These are phyloP conservation scores for Microthyrium microscopicum DNA, from an alignment of 2,329 filamentous ascomycete genomes.

Conservation along the genomic window DNA sequence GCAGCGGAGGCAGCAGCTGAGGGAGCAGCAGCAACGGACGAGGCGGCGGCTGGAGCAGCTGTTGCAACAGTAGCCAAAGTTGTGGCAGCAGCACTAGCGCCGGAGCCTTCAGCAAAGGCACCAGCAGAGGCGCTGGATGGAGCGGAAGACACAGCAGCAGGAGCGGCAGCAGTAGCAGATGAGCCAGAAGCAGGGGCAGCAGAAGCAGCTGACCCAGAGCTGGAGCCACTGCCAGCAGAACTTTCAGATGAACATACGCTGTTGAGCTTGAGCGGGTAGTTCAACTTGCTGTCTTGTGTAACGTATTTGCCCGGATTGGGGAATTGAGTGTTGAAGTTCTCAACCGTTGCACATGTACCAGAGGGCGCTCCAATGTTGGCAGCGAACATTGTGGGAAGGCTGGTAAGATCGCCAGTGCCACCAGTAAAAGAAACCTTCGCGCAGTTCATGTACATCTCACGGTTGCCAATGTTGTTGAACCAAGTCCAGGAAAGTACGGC, in stretches of 20 bases:
- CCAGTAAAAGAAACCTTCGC: slow-evolving; percentile 51
- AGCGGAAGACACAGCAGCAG: background rate
- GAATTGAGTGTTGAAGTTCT: slow-evolving; percentile 44
- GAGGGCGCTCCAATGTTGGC: slow-evolving; percentile 46
- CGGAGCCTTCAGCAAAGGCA: slow-evolving; percentile 16
- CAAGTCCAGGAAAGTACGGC: slow-evolving; percentile 81
- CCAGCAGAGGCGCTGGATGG: slow-evolving; percentile 11
- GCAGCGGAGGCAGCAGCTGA: background rate
- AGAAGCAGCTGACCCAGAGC: slow-evolving; percentile 9
- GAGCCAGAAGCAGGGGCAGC: background rate
- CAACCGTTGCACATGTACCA: slow-evolving; percentile 38
- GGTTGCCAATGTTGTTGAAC: slow-evolving; percentile 84
- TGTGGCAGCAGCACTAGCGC: slow-evolving; percentile 3
- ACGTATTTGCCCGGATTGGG: slow-evolving; percentile 47
- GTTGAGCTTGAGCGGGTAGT: slow-evolving; percentile 22
- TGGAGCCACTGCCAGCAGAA: slow-evolving; percentile 16
- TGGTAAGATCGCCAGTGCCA: slow-evolving; percentile 34
- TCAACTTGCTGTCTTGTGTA: slow-evolving; percentile 23
- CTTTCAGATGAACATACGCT: slow-evolving; percentile 18
- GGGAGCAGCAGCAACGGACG: background rate
- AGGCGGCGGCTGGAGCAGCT: slow-evolving; percentile 3
- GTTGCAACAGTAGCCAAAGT: slow-evolving; percentile 4
- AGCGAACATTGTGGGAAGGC: slow-evolving; percentile 58
- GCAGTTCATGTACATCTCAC: slow-evolving; percentile 98
- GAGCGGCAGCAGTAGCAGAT: background rate